Conservation (phyloP, 225 moss, liverwort and hornwort genomes). For the Antitrichia curtipendula region DNA sequence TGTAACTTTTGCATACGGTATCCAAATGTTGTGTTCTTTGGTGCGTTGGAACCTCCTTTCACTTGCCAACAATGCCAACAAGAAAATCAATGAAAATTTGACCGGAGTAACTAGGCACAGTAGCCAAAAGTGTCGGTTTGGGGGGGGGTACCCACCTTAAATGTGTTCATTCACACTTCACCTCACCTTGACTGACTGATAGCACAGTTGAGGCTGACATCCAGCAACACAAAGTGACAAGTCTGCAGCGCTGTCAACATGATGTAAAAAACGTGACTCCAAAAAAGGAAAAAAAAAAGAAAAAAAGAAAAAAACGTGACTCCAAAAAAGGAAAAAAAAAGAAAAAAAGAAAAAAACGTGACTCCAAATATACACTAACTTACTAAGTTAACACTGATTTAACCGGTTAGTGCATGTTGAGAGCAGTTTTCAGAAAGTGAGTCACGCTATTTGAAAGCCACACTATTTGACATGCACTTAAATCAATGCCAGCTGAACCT, state of each 20-base stretch:
- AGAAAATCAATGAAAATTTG: too few relatives aligned
- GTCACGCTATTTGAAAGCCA: not conserved
- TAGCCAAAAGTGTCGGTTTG: not conserved
- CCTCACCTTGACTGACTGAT: not conserved
- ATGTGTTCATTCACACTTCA: not conserved
- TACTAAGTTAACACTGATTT: not conserved
- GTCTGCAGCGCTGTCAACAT: not conserved
- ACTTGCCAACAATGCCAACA: too few relatives aligned
- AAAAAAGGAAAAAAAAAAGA: too few relatives aligned
- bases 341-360: not conserved
- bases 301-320: too few relatives aligned
- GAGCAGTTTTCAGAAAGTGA: not conserved
- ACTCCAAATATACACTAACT: not conserved
- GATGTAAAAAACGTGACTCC: not conserved
- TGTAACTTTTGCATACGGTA: rapidly evolving
- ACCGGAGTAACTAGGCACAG: not conserved
- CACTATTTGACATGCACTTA: not conserved
- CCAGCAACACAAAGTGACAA: not conserved
- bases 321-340: too few relatives aligned
- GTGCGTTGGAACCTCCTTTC: not conserved
- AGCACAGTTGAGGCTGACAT: not conserved
- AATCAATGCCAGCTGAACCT: not conserved
- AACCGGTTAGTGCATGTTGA: not conserved
- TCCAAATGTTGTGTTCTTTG: not conserved
- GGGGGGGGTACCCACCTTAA: not conserved